A percentile compares a stretch with the other conserved stretches of the same genome.
These are phyloP conservation scores for Cylindrotheca closterium DNA, from an alignment of 108 stramenopile genomes.

Conservation along the genomic window DNA sequence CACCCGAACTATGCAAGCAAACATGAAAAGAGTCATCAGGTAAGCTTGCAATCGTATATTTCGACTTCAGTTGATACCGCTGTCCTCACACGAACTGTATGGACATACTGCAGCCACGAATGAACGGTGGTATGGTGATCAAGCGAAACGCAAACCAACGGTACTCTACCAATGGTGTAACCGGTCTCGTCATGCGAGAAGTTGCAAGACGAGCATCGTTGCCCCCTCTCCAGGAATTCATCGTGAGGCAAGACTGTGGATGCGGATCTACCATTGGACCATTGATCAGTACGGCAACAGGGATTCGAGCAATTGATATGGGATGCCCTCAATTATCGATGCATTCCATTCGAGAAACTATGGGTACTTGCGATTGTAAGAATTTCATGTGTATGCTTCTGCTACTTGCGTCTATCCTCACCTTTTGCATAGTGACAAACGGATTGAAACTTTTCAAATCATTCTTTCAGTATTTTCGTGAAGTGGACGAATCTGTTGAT, in stretches of 20 bases:
- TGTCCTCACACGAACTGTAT: no score
- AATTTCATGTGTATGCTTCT: constrained; percentile 7
- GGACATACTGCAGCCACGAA: constrained; percentile 74
- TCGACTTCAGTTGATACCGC: no score
- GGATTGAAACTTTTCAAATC: constrained; percentile 74
- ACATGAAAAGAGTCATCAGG: constrained; percentile 89
- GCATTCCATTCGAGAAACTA: constrained; percentile 94
- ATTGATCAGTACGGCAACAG: constrained; percentile 82
- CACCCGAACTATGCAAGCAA: constrained; percentile 97
- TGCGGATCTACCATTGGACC: constrained; percentile 99
- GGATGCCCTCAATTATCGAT: constrained; percentile 96
- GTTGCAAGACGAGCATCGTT: constrained; percentile 66
- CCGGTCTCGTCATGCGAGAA: constrained; percentile 87
- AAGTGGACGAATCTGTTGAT: constrained; percentile 54
- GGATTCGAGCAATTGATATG: constrained; percentile 94
- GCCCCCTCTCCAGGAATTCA: constrained; percentile 87
- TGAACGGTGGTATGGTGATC: constrained; percentile 96
- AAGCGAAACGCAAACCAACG: constrained; percentile 97
- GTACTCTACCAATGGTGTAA: constrained; percentile 92
- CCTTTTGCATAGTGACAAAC: constrained; percentile 40
- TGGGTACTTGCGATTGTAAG: constrained; percentile 76
- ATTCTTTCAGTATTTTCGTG: constrained; percentile 69
- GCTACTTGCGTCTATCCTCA: neutral
- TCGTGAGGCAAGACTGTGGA: constrained; percentile 92
- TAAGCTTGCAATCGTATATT: no score